Evolutionary conservation across 2,329 filamentous ascomycete species (phyloP).

Genomic region (Trichophyton verrucosum): DNA sequence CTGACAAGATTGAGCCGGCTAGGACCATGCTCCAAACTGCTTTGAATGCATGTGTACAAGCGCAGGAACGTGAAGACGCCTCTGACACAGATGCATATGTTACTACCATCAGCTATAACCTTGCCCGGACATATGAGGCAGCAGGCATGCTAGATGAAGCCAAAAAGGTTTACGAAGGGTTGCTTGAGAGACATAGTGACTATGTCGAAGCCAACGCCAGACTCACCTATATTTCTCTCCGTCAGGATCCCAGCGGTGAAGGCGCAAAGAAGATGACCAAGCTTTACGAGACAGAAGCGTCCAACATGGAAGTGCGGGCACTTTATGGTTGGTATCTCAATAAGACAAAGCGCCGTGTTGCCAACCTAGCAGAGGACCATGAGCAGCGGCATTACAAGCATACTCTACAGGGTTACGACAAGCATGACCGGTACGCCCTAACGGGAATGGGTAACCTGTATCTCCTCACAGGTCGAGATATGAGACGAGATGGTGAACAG

Average conservation of each 20-base stretch:
- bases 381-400: slow-evolving; percentile 95
- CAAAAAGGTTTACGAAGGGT: slow-evolving; percentile 72
- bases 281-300: slow-evolving; percentile 70
- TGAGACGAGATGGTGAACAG: slow-evolving; percentile 77
- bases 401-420: slow-evolving; percentile 85
- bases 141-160: slow-evolving; percentile 71
- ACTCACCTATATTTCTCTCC: slow-evolving; percentile 78
- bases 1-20: slow-evolving; percentile 66
- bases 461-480: slow-evolving; percentile 76
- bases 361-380: slow-evolving; percentile 73
- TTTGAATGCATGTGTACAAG: slow-evolving; percentile 71
- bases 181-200: slow-evolving; percentile 73
- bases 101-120: slow-evolving; percentile 93
- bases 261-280: slow-evolving; percentile 76
- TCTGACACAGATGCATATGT: slow-evolving; percentile 83
- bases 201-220: slow-evolving; percentile 87
- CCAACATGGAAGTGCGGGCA: slow-evolving; percentile 81
- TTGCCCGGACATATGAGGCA: slow-evolving; percentile 85
- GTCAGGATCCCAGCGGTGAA: slow-evolving; percentile 67
- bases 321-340: slow-evolving; percentile 94
- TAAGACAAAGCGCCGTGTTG: slow-evolving; percentile 69
- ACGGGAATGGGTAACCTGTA: slow-evolving; percentile 97
- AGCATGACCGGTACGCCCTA: slow-evolving; percentile 93
- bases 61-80: slow-evolving; percentile 60
- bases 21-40: slow-evolving; percentile 88